Base-by-base conservation (phyloP, 768 basidiomycete genomes). In the Leccinum boreale region DNA sequence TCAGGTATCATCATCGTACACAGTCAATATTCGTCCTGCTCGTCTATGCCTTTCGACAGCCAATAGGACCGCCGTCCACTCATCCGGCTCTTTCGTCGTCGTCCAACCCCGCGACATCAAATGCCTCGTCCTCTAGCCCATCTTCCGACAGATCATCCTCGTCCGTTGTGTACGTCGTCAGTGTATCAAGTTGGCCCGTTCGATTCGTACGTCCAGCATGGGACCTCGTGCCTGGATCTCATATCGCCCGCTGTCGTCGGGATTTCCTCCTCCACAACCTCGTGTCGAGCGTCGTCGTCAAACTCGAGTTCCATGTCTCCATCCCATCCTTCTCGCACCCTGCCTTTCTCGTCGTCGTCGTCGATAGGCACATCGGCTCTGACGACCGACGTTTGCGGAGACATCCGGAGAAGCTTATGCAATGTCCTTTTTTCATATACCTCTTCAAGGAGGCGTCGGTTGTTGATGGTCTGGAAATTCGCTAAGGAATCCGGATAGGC, bases 391-490 rank as follows among this genome's bases (percentile, higher is more conserved):
- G 65, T 52, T 14, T 56, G 61, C 33, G 61, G 62, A 15, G 57
- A 11, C 4, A 85, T 71, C 4, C 81, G 83, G 12, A 90, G 73
- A 52, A 85, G 73, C 23, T 78, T 73, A 59, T 93, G 91, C 53
- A 93, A 68, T 1, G 74, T 69, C 53, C 79, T 71, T 53, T 77
- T 77, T 61, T 87, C 74, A 66, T 89, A 88, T 14, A 92, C 75
- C 58, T 91, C 87, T 65, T 83, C 79, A 3, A 91, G 81, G 3
- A 89, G 75, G 50, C 75, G 77, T 28, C 92, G 83, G 63, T 90
- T 88, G 57, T 87, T 88, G 53, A 91, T 81, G 1, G 86, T 90
- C 89, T 92, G 4, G n/a, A 47, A 14, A 28, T 33, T 48, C 17
- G 8, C 21, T 62, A 23, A 52, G 58, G 36, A 59, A 49, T 17